Base-by-base conservation (phyloP, 2,329 filamentous ascomycete genomes). In the Phyllosticta citrichinensis region DNA sequence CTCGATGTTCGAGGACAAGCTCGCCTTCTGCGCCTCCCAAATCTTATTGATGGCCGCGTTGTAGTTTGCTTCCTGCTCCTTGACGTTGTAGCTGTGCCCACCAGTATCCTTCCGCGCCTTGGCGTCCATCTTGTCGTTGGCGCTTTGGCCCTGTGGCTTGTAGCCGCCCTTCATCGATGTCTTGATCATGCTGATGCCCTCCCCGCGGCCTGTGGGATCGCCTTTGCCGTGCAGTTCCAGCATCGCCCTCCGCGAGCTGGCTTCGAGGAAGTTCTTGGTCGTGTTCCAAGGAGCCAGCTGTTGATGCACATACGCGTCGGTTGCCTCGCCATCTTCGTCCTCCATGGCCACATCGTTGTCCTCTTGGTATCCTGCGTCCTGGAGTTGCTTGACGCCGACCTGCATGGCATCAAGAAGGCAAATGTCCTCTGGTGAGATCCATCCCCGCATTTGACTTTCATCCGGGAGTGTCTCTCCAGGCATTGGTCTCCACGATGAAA, bases 161-260 rank as follows among this genome's bases (percentile, higher is more conserved):
- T 97, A 99, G 0, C 94, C 94, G 64, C 94, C 94, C 75, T 99
- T 99, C 94, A 99, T 99, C 0, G 91, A 96, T 0, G 92, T 97
- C 70, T 94, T 91, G 73, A 99, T 92, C 73, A 99, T 97, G 71
- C 90, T 97, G 78, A 97, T 96, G 2, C 90, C 94, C 63, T 97
- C 86, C 1, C 94, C 94, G 68, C 92, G 88, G 24, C 91, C 91
- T 0, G 93, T 96, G 3, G 94, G 94, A 70, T 99, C 94, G 61
- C 94, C 94, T 65, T 95, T 90, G 20, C 94, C 94, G 67, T 97
- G 92, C 12, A 99, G 82, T 67, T 92, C 88, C 54, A 99, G 82
- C 94, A 99, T 99, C 2, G 94, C 94, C 72, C 99, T 99, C 62
- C 91, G 91, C 63, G 91, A 87, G 56, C 90, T 93, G 1, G 94